These are phyloP conservation scores for Hyphochytrium catenoides DNA, from an alignment of 352 stramenopile species.

Conservation along the genomic window DNA sequence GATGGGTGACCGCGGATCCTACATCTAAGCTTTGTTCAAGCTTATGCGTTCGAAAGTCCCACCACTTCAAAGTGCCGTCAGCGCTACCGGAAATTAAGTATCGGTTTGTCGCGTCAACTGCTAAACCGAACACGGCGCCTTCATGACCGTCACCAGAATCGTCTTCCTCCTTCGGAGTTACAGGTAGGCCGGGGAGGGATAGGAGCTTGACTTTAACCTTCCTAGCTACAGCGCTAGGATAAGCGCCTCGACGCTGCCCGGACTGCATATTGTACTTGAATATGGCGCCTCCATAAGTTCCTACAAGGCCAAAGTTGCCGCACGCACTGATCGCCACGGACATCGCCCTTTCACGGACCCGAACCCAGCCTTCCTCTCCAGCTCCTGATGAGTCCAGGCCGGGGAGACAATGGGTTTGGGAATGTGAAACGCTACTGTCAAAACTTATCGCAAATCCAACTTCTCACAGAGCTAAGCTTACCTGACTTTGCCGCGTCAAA, in stretches of 20 bases:
- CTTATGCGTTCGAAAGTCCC: conserved; percentile 53
- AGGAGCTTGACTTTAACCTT: conserved; percentile 32
- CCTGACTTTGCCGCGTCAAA: conserved; percentile 43
- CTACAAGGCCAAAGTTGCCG: conserved; percentile 84
- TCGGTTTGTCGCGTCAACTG: conserved; percentile 57
- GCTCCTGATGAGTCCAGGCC: too few species aligned
- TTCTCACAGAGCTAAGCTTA: too few species aligned
- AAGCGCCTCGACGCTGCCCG: conserved; percentile 66
- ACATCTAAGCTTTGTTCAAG: conserved; percentile 37
- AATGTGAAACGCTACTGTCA: too few species aligned
- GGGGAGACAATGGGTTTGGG: too few species aligned
- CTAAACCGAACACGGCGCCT: conserved; percentile 52
- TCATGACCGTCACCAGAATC: conserved; percentile 21
- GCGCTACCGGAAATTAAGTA: conserved; percentile 50
- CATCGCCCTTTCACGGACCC: too few species aligned
- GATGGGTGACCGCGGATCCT: conserved; percentile 32
- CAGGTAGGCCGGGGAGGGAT: conserved; percentile 22
- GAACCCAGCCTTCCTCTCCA: too few species aligned
- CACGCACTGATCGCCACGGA: conserved; percentile 41
- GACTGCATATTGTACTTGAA: conserved; percentile 92
- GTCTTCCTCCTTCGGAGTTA: conserved; percentile 10
- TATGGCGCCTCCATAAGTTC: conserved; percentile 61
- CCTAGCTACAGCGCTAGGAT: conserved; percentile 44
- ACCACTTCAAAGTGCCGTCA: conserved; percentile 69
- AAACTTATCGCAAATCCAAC: too few species aligned